These are phyloP conservation scores for Raphanus raphanistrum DNA, from an alignment of 345 rosid genomes.

Conservation along the genomic window DNA sequence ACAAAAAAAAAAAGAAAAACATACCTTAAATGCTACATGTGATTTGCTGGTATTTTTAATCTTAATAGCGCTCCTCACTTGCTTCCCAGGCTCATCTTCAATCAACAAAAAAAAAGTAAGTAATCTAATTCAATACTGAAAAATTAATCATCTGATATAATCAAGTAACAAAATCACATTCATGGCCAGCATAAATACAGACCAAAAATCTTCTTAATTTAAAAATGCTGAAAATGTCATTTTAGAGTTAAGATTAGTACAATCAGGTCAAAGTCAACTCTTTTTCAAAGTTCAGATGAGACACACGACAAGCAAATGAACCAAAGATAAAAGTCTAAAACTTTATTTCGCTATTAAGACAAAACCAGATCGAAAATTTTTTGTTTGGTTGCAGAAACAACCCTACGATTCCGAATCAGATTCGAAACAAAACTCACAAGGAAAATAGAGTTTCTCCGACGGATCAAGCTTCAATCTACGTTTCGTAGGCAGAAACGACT, in stretches of 20 bases:
- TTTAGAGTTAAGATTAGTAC: not conserved
- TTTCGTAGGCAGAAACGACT: slow-evolving; percentile 69
- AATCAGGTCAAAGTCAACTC: not conserved
- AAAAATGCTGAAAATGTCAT: not conserved
- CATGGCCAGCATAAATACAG: not conserved
- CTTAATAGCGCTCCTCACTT: slow-evolving; percentile 89
- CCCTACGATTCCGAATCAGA: not conserved
- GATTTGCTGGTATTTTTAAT: slow-evolving; percentile 95
- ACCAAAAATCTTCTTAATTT: slow-evolving; percentile 7
- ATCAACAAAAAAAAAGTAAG: not conserved
- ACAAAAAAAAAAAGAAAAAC: not conserved
- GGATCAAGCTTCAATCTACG: slow-evolving; percentile 96
- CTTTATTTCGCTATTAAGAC: not conserved
- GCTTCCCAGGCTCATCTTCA: slow-evolving; percentile 98
- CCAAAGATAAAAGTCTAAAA: not conserved
- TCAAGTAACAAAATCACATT: slow-evolving; percentile 1
- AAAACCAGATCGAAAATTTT: not conserved
- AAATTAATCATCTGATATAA: not conserved
- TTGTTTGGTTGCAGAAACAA: not conserved
- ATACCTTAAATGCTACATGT: slow-evolving; percentile 88
- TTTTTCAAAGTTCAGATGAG: not conserved
- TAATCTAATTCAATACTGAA: not conserved
- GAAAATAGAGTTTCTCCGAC: slow-evolving; percentile 77
- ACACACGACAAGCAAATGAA: no score
- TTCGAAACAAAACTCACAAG: slow-evolving; percentile 53